Evolutionary conservation across 2,329 filamentous ascomycete species (phyloP).

Genomic region (Penicillium polonicum): DNA sequence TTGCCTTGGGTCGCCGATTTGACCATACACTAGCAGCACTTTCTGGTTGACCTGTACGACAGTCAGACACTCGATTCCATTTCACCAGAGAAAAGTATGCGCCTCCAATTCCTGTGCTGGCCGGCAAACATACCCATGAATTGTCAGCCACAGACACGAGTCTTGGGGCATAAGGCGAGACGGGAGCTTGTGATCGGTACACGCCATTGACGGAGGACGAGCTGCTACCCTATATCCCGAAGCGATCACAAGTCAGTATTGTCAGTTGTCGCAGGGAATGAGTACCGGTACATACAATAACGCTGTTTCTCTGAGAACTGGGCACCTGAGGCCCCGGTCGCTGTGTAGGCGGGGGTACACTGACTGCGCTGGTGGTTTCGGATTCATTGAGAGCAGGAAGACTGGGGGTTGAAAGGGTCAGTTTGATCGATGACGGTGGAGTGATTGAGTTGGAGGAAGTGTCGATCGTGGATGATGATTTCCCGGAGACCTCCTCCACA

Average conservation of each 20-base stretch:
- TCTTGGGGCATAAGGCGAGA: conserved; percentile 77
- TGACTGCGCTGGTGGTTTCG: conserved; percentile 44
- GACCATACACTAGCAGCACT: conserved; percentile 75
- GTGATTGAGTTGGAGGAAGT: conserved; percentile 65
- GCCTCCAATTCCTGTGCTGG: neutral
- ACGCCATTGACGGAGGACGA: conserved; percentile 34
- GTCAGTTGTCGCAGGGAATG: neutral
- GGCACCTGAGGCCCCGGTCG: conserved; percentile 47
- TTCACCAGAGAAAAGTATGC: neutral
- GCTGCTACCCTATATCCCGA: conserved; percentile 35
- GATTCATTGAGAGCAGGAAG: conserved; percentile 52
- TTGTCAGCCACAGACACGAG: conserved; percentile 77
- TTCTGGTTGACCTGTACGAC: conserved; percentile 81
- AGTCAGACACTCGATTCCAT: conserved; percentile 5
- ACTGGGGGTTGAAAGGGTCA: conserved; percentile 65
- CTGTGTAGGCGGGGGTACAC: conserved; percentile 42
- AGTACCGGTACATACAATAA: conserved; percentile 37
- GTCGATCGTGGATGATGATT: conserved; percentile 61
- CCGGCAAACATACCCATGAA: conserved; percentile 67
- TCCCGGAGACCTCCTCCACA: conserved; percentile 62
- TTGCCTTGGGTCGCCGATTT: conserved; percentile 70
- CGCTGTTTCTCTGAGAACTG: conserved; percentile 44
- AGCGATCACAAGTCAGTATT: conserved; percentile 7
- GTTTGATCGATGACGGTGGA: conserved; percentile 68
- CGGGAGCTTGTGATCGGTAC: conserved; percentile 56